Evolutionary conservation across 345 rosid genomes (phyloP), one percentile per base, ranked within the genome.

Genomic region (Lepidium sativum): DNA sequence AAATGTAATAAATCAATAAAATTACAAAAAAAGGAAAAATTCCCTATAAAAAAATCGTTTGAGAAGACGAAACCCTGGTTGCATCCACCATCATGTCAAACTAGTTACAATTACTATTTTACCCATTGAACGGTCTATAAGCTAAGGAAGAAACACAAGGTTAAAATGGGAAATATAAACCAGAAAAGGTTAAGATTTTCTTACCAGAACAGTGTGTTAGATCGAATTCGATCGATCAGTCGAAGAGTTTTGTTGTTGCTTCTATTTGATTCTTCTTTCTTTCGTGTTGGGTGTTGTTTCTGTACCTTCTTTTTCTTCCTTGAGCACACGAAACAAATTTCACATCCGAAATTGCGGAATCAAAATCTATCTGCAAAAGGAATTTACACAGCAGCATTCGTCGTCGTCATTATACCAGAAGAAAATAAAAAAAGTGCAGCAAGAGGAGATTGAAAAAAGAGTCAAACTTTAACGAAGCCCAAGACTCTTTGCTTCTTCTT

Each of bases 381-480:
- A 61, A 41, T 29, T 60, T 17, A 20, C 53, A 38, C 39, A 71
- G 65, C 35, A 34, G 34, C 76, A 58, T 65, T 72, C 71, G 55
- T 72, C 67, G 18, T 65, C 67, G 50, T 62, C 57, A 53, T 48
- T 55, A 54, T 27, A 52, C n/a, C n/a, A n/a, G n/a, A n/a, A n/a
- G n/a, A n/a, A n/a, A n/a, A n/a, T n/a, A n/a, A n/a, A n/a, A n/a
- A n/a, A n/a, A n/a, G n/a, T n/a, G n/a, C n/a, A n/a, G n/a, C n/a
- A 38, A 47, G 58, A 69, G 1, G 68, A 60, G 53, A 72, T 57
- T 56, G 32, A n/a, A 37, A 64, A 27, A 64, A 64, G 77, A 78
- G 82, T 80, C 86, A 81, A 81, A 83, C 7, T 67, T 65, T 73
- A 67, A 35, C 53, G 10, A 77, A 69, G 43, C 70, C 63, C 44